A percentile compares a stretch with the other conserved stretches of the same genome.
phyloP scores from a whole-genome alignment of 148 eudicot genomes.

The Euryodendron excelsum region DNA sequence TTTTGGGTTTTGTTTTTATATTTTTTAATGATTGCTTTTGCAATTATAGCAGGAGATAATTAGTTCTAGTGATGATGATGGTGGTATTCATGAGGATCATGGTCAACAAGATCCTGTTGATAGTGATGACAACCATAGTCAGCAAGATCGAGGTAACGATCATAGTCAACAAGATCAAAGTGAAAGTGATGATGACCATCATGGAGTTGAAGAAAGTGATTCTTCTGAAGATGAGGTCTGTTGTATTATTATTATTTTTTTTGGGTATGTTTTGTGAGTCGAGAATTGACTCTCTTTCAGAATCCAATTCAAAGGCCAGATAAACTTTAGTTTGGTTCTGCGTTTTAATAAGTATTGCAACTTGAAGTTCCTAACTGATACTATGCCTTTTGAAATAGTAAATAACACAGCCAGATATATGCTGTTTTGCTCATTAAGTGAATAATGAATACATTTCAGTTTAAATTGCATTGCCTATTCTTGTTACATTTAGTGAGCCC shows the following conservation, averaged over 20 bases:
- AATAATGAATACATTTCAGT: too few species aligned
- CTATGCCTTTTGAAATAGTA: too few species aligned
- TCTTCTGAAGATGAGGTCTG: constrained; percentile 98
- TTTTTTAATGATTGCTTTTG: neutral
- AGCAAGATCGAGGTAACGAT: constrained; percentile 21
- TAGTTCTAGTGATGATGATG: constrained; percentile 16
- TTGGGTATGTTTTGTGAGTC: too few species aligned
- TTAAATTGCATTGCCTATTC: neutral
- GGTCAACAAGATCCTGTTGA: constrained; percentile 10
- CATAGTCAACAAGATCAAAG: constrained; percentile 18
- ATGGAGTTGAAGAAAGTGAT: constrained; percentile 82
- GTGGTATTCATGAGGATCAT: too few species aligned
- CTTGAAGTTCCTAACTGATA: too few species aligned
- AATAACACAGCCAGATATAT: too few species aligned
- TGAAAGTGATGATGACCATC: constrained; percentile 44
- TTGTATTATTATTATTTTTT: neutral
- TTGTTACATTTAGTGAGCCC: neutral
- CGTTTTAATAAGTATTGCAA: neutral
- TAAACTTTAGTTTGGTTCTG: too few species aligned
- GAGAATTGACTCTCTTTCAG: too few species aligned
- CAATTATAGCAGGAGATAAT: constrained; percentile 22
- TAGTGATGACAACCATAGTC: constrained; percentile 26
- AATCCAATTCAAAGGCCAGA: too few species aligned
- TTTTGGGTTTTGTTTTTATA: neutral
- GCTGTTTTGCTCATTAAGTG: too few species aligned